Evolutionary conservation across 192 early-diverging fungal species (phyloP), one percentile per base, ranked within the genome.

Genomic region (Diversispora epigaea): DNA sequence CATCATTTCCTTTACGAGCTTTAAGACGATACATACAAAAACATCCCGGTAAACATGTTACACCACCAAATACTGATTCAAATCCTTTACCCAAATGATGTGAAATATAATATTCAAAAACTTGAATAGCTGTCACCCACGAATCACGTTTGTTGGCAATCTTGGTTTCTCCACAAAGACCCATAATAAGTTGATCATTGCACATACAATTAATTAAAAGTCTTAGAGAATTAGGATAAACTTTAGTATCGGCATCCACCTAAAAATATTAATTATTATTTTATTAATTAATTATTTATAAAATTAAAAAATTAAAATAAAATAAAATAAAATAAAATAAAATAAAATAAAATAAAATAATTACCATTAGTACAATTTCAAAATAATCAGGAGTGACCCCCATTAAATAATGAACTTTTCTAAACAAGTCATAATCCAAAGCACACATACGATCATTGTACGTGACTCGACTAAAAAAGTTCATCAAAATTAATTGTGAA

Each of bases 21-120:
- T 98, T 98, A 80, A 98, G 92, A 25, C 96, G 90, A 79, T 96
- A 98, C 94, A 95, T 95, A 85, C 93, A 96, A 87, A 98, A 98
- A 79, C 96, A 97, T 68, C 95, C 93, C 45, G 96, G 96, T 22
- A 98, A 76, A 86, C 96, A 98, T 3, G 96, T 98, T 15, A 98
- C 96, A 89, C 95, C 95, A 81, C 96, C 96, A 90, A 97, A 98
- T 45, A 64, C 62, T 41, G 62, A 64, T 19, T 64, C 62, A 64
- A 64, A 64, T 9, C 62, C 62, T 43, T 44, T 95, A 60, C 90
- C 90, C 76, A 98, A 84, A 81, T 98, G 95, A 75, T 98, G 97
- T 46, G 94, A 96, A 74, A 96, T 98, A 80, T 94, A 98, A 83
- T 98, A 98, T 84, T 98, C 97, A 77, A 94, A 98, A 4, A 98